Base-by-base conservation (phyloP, 192 early-diverging fungal genomes). In the Entomortierella parvispora region DNA sequence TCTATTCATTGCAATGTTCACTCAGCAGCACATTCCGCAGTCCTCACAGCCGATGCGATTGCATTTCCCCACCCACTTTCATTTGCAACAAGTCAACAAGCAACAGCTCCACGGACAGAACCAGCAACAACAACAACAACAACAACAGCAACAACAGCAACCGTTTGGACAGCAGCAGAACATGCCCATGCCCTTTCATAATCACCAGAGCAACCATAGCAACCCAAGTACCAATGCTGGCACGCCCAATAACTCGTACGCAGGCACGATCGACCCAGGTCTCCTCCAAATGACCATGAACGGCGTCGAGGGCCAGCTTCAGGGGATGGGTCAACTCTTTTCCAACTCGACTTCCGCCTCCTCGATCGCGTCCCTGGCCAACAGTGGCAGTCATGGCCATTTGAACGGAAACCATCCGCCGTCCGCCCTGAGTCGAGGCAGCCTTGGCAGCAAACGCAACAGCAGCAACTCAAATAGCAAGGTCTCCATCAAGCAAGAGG, bases 181-280 rank as follows among this genome's bases (percentile, higher is more conserved):
- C 53, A 76, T 76, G 71, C 65, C 71, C 20, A 57, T 76, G 65
- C 31, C 64, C 1, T 76, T 76, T 37, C 51, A 50, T 20, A 58
- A 72, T 45, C 62, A 65, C 34, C 69, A 71, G 1, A 51, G 63
- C 29, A 62, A 50, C 54, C 57, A 62, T 20, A 23, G 23, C 20
- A 47, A 62, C 59, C 22, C 26, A 7, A 47, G 3, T 11, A 25
- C 44, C 29, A 68, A 65, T 59, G 23, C 50, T 1, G 60, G 60
- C 9, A 63, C 74, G 8, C 65, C 65, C 65, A 77, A 68, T 55
- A 68, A 68, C 61, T 77, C 65, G 5, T 63, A 47, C 25, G 60
- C 61, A 8, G 74, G 74, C 40, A 77, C 74, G n/a, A 77, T 77
- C 65, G 66, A 77, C 32, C 74, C 74, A 1, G 74, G 74, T 46